A percentile compares a stretch with the other conserved stretches of the same genome.
Conservation (phyloP, 164 flowering plant species). For the Kingdonia uniflora region DNA sequence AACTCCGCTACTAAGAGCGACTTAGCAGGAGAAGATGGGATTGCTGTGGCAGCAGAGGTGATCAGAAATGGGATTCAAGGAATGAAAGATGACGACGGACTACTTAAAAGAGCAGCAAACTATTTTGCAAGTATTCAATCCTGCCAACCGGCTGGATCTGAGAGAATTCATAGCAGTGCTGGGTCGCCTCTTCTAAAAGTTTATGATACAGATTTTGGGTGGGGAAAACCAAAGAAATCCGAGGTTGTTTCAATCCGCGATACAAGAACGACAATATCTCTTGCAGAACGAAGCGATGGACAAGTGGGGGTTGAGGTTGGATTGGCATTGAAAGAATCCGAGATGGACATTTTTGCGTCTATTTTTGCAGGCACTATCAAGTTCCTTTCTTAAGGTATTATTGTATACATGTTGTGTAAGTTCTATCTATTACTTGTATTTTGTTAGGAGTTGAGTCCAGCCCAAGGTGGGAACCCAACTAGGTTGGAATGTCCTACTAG, state of each 20-base stretch:
- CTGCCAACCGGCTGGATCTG: too few species aligned
- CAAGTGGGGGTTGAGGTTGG: constrained; percentile 30
- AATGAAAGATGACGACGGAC: constrained; percentile 1
- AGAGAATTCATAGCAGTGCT: too few species aligned
- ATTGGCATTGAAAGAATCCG: constrained; percentile 7
- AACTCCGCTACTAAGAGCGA: too few species aligned
- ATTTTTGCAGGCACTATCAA: background rate
- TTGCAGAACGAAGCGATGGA: constrained; percentile 16
- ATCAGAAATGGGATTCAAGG: constrained; percentile 13
- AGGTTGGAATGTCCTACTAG: too few species aligned
- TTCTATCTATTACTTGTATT: too few species aligned
- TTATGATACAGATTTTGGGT: constrained; percentile 33
- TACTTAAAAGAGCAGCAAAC: too few species aligned
- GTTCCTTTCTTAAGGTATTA: background rate
- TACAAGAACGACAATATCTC: constrained; percentile 13
- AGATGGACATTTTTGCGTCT: constrained; percentile 19
- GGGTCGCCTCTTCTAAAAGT: constrained; percentile 27
- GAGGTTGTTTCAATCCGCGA: constrained; percentile 16
- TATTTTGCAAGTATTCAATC: too few species aligned
- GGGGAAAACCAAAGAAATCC: constrained; percentile 29
- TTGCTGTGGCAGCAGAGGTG: constrained; percentile 13
- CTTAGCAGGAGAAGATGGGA: too few species aligned
- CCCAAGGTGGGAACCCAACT: too few species aligned
- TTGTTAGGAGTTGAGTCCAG: too few species aligned
- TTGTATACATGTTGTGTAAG: too few species aligned